phyloP scores from a whole-genome alignment of 1,139 yeast genomes.

The Saccharomycopsis phalli region DNA sequence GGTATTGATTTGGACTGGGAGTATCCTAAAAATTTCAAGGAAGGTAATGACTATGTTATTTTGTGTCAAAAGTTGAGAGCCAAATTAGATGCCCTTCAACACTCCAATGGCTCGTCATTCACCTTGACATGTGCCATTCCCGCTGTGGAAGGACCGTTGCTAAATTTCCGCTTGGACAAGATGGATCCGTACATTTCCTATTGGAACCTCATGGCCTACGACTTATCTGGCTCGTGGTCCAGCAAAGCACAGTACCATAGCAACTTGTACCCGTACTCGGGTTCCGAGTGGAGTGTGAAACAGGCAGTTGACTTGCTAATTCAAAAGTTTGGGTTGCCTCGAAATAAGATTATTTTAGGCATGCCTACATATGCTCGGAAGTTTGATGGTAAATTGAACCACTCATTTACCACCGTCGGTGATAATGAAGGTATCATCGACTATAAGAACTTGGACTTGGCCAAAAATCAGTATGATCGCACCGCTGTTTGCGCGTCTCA shows the following conservation, averaged over 20 bases:
- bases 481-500: conserved; percentile 39
- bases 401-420: conserved; percentile 40
- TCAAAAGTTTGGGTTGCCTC: conserved; percentile 29
- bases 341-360: conserved; percentile 61
- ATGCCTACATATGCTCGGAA: conserved; percentile 84
- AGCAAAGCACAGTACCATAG: conserved; percentile 54
- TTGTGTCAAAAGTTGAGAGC: conserved; percentile 38
- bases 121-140: conserved; percentile 72
- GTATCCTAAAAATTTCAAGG: conserved; percentile 48
- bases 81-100: conserved; percentile 29
- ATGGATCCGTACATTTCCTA: conserved; percentile 53
- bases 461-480: conserved; percentile 36
- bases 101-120: too few species aligned
- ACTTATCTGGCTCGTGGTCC: conserved; percentile 78
- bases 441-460: conserved; percentile 44
- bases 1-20: conserved; percentile 97
- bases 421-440: conserved; percentile 47
- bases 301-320: conserved; percentile 40
- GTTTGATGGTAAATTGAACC: conserved; percentile 44
- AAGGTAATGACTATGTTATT: conserved; percentile 39
- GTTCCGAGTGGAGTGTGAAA: conserved; percentile 40
- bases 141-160: conserved; percentile 42
- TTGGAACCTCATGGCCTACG: conserved; percentile 92
- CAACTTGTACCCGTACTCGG: conserved; percentile 45
- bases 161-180: conserved; percentile 34